Evolutionary conservation across 345 rosid species (phyloP).

Genomic region (Lepidium didymum): DNA sequence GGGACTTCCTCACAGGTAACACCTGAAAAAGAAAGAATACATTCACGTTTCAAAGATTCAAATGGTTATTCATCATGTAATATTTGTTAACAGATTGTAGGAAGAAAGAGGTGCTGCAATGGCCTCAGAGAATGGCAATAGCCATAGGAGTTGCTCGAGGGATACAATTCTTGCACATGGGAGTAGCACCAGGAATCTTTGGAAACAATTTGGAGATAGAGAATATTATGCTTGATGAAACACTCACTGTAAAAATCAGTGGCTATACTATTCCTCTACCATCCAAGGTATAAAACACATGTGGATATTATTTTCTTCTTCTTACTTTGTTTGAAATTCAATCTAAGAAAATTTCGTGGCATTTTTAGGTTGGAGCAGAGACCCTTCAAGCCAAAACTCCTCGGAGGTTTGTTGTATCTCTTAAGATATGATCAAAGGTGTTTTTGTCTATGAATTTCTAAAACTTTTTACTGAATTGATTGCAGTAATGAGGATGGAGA

Average conservation of each 20-base stretch:
- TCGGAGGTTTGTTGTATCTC: not conserved
- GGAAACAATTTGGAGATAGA: slow-evolving; percentile 73
- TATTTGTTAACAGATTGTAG: slow-evolving; percentile 47
- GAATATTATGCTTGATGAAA: slow-evolving; percentile 66
- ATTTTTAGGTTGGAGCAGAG: slow-evolving; percentile 49
- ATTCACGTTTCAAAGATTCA: not conserved
- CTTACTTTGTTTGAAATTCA: not conserved
- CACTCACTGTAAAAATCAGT: slow-evolving; percentile 63
- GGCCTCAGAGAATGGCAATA: slow-evolving; percentile 91
- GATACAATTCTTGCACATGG: slow-evolving; percentile 86
- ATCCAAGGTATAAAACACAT: slow-evolving; percentile 40
- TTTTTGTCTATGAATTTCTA: not conserved
- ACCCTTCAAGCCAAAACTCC: slow-evolving; percentile 25
- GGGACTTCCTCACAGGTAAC: slow-evolving; percentile 60
- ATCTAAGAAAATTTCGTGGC: not conserved
- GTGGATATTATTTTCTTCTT: not conserved
- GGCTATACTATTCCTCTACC: slow-evolving; percentile 68
- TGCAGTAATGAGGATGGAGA: slow-evolving; percentile 46
- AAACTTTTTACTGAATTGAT: not conserved
- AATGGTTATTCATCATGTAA: not conserved
- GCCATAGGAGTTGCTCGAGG: slow-evolving; percentile 80
- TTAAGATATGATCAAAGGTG: not conserved
- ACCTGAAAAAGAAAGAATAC: slow-evolving; percentile 3
- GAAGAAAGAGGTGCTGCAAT: slow-evolving; percentile 70
- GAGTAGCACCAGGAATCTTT: slow-evolving; percentile 70